These are phyloP conservation scores for Colletotrichum godetiae DNA, from an alignment of 2,329 filamentous ascomycete genomes.

Conservation along the genomic window DNA sequence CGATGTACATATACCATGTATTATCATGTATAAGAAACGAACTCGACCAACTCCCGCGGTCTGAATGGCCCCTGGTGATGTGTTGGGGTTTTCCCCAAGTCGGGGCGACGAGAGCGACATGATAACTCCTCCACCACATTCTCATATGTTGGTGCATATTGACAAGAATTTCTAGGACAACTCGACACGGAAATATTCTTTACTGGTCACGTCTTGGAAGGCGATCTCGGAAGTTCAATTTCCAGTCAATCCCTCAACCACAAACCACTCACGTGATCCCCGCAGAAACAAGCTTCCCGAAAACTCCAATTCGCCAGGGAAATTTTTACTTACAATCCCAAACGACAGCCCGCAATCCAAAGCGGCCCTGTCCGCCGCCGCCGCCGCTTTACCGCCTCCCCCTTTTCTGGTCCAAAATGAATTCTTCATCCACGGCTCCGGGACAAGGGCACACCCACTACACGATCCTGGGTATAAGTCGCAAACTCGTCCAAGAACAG, in stretches of 20 bases:
- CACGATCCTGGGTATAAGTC: conserved; percentile 68
- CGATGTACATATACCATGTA: conserved; percentile 37
- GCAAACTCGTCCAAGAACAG: conserved; percentile 56
- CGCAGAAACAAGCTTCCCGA: neutral
- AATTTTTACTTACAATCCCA: conserved; percentile 25
- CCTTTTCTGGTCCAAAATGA: conserved; percentile 25
- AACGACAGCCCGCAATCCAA: neutral
- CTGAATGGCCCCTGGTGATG: neutral
- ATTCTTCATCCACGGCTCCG: conserved; percentile 19
- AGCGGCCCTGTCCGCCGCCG: conserved; percentile 24
- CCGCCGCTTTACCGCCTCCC: neutral
- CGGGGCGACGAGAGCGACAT: neutral
- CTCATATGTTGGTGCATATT: neutral
- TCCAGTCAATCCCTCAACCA: neutral
- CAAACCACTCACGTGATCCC: conserved; percentile 29
- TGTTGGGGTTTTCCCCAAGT: neutral
- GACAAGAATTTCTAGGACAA: neutral
- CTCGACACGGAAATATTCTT: neutral
- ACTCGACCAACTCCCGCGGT: conserved; percentile 9
- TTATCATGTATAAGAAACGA: conserved; percentile 37
- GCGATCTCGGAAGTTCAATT: too few species aligned
- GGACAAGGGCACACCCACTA: conserved; percentile 62
- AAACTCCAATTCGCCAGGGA: conserved; percentile 26
- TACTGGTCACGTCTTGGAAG: neutral
- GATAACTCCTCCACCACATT: neutral